Evolutionary conservation across 768 basidiomycete genomes (phyloP).

Genomic region (Cyclocybe aegerita): DNA sequence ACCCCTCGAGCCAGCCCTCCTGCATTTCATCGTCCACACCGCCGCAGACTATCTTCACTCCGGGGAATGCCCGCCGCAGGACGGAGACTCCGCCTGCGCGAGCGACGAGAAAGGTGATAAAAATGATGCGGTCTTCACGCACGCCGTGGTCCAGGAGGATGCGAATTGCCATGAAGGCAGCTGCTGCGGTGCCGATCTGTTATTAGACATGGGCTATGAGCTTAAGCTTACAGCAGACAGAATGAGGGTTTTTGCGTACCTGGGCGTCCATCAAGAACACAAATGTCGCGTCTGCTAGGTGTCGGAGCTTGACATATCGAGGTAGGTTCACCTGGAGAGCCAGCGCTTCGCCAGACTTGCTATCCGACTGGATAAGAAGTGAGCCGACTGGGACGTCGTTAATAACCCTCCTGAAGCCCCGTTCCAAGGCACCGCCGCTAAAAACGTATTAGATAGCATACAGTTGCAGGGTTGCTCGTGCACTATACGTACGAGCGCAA

Average conservation of each 20-base stretch:
- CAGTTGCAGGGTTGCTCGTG: background rate
- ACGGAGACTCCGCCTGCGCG: constrained; percentile 77
- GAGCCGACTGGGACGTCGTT: constrained; percentile 87
- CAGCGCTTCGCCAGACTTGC: constrained; percentile 81
- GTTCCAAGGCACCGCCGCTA: constrained; percentile 88
- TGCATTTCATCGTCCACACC: constrained; percentile 77
- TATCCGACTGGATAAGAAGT: constrained; percentile 87
- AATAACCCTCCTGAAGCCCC: constrained; percentile 86
- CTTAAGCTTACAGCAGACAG: background rate
- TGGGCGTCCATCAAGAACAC: constrained; percentile 93
- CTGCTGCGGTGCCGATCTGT: constrained; percentile 91
- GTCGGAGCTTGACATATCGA: constrained; percentile 60
- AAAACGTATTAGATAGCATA: background rate
- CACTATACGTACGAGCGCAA: constrained; percentile 69
- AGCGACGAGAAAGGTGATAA: constrained; percentile 87
- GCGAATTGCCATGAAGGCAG: constrained; percentile 94
- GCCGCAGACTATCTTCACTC: constrained; percentile 81
- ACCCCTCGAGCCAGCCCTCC: constrained; percentile 70
- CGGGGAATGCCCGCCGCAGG: constrained; percentile 81
- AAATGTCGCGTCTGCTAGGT: constrained; percentile 65
- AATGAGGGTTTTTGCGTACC: constrained; percentile 33
- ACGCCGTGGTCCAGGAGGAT: constrained; percentile 93
- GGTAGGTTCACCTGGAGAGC: constrained; percentile 85
- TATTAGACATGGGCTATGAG: background rate
- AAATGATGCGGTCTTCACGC: constrained; percentile 79